Evolutionary conservation across 2,329 filamentous ascomycete species (phyloP), one percentile per base, ranked within the genome.

Genomic region (Lecanicillium sp.): DNA sequence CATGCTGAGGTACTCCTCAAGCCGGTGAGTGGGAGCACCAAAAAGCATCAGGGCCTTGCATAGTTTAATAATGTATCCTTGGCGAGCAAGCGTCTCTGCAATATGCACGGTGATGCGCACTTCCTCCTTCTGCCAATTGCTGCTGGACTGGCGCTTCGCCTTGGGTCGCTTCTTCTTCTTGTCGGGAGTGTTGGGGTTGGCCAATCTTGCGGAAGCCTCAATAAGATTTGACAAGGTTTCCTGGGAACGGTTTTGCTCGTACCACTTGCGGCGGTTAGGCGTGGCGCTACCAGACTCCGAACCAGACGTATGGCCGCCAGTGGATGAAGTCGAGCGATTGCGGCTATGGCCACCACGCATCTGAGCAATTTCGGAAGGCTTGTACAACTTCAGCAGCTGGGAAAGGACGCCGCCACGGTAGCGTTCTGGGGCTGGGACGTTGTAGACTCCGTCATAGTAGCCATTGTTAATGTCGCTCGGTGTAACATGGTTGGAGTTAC

Each of bases 1-100:
- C 81, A 88, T 92, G 46, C 73, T 80, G 69, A 95, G 79, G 53
- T 94, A 94, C 54, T 94, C 83, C 58, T 95, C 89, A 9, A 95
- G 65, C 8, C 89, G 78, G 63, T 95, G 89, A 0, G 87, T 94
- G 0, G 89, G 89, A 1, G 89, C 89, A 12, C 89, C 89, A 46
- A 83, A 94, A 44, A 78, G 70, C 87, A 95, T 95, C 44, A 95
- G 62, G 1, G 85, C 84, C 31, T 79, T 78, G 57, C 88, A 95
- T 4, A 95, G 74, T 53, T 83, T 86, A 45, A 89, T 75, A 37
- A 95, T 73, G 56, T 94, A 95, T 45, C 78, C 77, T 51, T 95
- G 87, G 3, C 87, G 75, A 28, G 79, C 78, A 12, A 95, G 69
- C 3, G 82, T 89, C 48, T 78, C 68, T 19, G 76, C 75, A 45